phyloP scores from a whole-genome alignment of 2,329 filamentous ascomycete species.

The Penicillium psychrosexuale region DNA sequence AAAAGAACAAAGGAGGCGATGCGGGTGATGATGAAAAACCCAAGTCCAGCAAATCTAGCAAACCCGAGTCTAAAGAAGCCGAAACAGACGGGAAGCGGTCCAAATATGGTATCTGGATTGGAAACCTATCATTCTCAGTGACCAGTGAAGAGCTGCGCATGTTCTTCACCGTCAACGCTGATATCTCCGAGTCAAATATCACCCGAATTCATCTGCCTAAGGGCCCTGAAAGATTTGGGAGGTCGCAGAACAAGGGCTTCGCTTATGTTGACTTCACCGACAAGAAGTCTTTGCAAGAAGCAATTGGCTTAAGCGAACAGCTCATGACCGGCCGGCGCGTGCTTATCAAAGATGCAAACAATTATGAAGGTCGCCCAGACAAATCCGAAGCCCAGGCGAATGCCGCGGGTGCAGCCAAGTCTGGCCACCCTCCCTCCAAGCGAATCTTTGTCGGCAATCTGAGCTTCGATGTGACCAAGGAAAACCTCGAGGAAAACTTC shows the following conservation, averaged over 20 bases:
- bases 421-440: slow-evolving; percentile 67
- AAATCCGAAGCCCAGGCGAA: slow-evolving; percentile 52
- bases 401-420: slow-evolving; percentile 27
- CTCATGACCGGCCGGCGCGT: slow-evolving; percentile 72
- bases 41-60: slow-evolving; percentile 21
- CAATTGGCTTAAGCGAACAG: slow-evolving; percentile 81
- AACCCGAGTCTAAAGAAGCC: slow-evolving; percentile 33
- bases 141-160: slow-evolving; percentile 70
- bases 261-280: slow-evolving; percentile 90
- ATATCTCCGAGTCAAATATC: slow-evolving; percentile 66
- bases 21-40: slow-evolving; percentile 30
- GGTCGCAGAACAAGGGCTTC: slow-evolving; percentile 80
- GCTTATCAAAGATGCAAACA: slow-evolving; percentile 89
- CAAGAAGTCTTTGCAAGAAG: slow-evolving; percentile 66
- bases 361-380: slow-evolving; percentile 82
- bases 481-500: slow-evolving; percentile 77
- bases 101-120: slow-evolving; percentile 88
- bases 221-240: slow-evolving; percentile 51
- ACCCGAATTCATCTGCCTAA: slow-evolving; percentile 79
- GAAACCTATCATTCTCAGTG: slow-evolving; percentile 82
- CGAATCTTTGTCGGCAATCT: slow-evolving; percentile 88
- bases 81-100: slow-evolving; percentile 55
- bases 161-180: slow-evolving; percentile 73
- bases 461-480: slow-evolving; percentile 75
- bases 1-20: slow-evolving; percentile 56